Evolutionary conservation across 352 stramenopile genomes (phyloP).

Genomic region (Phytopythium delawarense): DNA sequence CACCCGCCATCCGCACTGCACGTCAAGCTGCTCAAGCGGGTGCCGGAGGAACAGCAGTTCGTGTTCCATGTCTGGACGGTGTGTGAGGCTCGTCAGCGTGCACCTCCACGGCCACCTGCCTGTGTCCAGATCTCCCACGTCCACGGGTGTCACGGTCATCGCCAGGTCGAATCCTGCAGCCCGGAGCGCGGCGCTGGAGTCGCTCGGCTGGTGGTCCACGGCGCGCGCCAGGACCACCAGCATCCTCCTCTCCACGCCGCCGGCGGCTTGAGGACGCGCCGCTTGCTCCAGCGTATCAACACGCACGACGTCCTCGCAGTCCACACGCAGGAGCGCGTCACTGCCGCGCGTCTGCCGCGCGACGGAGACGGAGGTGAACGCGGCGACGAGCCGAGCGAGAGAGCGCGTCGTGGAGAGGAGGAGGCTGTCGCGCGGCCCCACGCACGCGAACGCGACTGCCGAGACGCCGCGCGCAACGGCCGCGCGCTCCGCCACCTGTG

Average conservation of each 20-base stretch:
- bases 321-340: not conserved
- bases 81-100: not conserved
- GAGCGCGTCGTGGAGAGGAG: slow-evolving; percentile 10
- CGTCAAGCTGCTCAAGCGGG: slow-evolving; percentile 33
- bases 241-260: not conserved
- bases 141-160: slow-evolving; percentile 13
- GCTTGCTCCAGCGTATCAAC: slow-evolving; percentile 9
- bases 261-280: not conserved
- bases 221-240: slow-evolving; percentile 12
- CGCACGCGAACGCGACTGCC: slow-evolving; percentile 15
- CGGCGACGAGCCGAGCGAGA: not conserved
- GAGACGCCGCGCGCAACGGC: slow-evolving; percentile 1
- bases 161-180: not conserved
- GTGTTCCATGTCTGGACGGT: not conserved
- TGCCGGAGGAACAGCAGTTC: slow-evolving; percentile 12
- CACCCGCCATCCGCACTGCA: slow-evolving; percentile 53
- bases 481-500: slow-evolving; percentile 28
- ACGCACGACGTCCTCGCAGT: slow-evolving; percentile 10
- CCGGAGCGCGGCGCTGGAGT: not conserved
- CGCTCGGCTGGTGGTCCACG: not conserved
- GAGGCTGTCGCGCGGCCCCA: slow-evolving; percentile 12
- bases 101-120: not conserved
- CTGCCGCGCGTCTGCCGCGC: not conserved
- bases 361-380: not conserved
- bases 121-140: slow-evolving; percentile 7